phyloP scores from a whole-genome alignment of 768 basidiomycete genomes.

The Serendipita sp. region DNA sequence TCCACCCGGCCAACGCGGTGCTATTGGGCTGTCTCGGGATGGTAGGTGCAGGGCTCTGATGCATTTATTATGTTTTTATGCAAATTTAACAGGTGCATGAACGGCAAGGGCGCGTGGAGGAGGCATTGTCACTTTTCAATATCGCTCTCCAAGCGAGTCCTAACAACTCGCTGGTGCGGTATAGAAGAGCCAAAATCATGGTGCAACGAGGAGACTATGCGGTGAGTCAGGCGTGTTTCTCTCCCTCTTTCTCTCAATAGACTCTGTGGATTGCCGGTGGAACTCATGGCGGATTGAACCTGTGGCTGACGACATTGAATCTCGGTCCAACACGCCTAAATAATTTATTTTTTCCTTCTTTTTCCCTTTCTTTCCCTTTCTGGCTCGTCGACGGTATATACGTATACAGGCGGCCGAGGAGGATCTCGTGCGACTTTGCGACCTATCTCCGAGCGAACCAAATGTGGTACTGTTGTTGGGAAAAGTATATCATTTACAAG shows the following conservation, averaged over 20 bases:
- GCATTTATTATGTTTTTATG: background rate
- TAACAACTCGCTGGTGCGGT: constrained; percentile 83
- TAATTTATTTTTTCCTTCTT: constrained; percentile 8
- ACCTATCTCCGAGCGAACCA: constrained; percentile 81
- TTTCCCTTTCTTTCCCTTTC: constrained; percentile 10
- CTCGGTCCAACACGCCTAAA: constrained; percentile 8
- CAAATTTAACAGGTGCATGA: constrained; percentile 54
- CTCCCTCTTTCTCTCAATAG: background rate
- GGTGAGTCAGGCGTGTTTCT: constrained; percentile 31
- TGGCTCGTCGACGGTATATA: constrained; percentile 11
- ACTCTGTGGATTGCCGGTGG: background rate
- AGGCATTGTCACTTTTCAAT: constrained; percentile 66
- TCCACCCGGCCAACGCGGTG: constrained; percentile 92
- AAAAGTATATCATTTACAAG: constrained; percentile 70
- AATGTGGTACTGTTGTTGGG: constrained; percentile 95
- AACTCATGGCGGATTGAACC: background rate
- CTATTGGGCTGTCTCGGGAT: constrained; percentile 89
- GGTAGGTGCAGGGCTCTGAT: constrained; percentile 27
- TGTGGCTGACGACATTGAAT: background rate
- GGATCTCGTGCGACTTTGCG: constrained; percentile 66
- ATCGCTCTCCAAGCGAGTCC: constrained; percentile 63
- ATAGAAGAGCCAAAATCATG: constrained; percentile 83
- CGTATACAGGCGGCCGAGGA: constrained; percentile 50
- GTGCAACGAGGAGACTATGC: constrained; percentile 69
- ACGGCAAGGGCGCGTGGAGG: constrained; percentile 57